Conservation (phyloP, 129 eudicot species). For the Artemisia argyi region DNA sequence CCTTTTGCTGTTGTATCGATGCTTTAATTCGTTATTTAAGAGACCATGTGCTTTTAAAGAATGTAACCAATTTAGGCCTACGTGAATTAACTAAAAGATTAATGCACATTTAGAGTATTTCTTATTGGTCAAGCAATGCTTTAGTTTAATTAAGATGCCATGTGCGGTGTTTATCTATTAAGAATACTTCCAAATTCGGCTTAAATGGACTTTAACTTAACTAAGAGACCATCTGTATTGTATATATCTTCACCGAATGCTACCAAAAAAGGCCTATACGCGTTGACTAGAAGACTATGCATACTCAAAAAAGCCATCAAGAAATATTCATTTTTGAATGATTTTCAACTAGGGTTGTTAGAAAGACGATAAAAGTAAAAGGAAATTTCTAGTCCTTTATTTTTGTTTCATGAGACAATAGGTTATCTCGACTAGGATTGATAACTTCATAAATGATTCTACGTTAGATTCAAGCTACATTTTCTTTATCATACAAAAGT, state of each 20-base stretch:
- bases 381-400: background rate
- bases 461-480: background rate
- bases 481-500: background rate
- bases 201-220: background rate
- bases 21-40: conserved; percentile 12
- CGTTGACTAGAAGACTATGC: conserved; percentile 14
- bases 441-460: background rate
- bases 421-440: background rate
- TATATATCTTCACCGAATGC: background rate
- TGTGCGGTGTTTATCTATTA: conserved; percentile 14
- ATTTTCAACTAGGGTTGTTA: background rate
- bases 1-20: conserved; percentile 12
- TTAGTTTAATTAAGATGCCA: background rate
- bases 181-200: background rate
- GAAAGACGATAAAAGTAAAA: background rate
- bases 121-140: background rate
- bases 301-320: background rate
- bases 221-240: conserved; percentile 1
- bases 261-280: background rate
- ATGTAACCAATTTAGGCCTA: too few species aligned
- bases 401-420: background rate
- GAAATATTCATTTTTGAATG: background rate
- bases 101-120: background rate
- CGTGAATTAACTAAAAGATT: background rate
- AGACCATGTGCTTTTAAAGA: conserved; percentile 16